Evolutionary conservation across 805 yeast species (phyloP), one percentile per base, ranked within the genome.

Genomic region (Metschnikowia peoriensis): DNA sequence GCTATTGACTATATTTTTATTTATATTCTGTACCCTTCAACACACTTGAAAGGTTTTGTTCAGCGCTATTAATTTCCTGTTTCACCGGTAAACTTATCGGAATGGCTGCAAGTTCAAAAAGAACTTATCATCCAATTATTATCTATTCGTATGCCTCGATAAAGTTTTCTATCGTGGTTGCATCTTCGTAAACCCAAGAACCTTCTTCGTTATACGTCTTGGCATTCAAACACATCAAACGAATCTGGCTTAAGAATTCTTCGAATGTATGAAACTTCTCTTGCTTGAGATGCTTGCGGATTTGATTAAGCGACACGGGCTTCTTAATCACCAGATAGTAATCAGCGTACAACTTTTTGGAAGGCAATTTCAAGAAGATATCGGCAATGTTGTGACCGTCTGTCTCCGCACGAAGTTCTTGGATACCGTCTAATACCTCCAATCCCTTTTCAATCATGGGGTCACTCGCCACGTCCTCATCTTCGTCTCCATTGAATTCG

Each of bases 261-360:
- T 73, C 80, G 40, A 75, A 68, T 28, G 73, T 63, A 39, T 63
- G 71, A 47, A 66, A 67, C 51, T 62, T 65, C 27, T 68, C 73
- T 45, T 66, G 68, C 34, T 75, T 72, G 49, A 85, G 62, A 49
- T 75, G 76, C 67, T 80, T 83, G 53, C 71, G 73, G 49, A 87
- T 71, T 57, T 76, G 82, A 47, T 74, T 73, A 47, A 88, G 67
- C 1, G 91, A 78, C 27, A 85, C 80, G 2, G 92, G 91, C 50
- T 70, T 68, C 56, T 72, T 69, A 61, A 88, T 85, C 50, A 83
- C 72, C 60, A 77, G 72, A 65, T 86, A 93, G 67, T 93, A 93
- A 68, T 93, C 97, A 0, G 97, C 94, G 66, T 90, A 93, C 49
- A 83, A 65, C 66, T 81, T 80, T 57, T 80, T 79, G 0, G 92